Evolutionary conservation across 768 basidiomycete genomes (phyloP), one percentile per base, ranked within the genome.

Genomic region (Collybia sp.): DNA sequence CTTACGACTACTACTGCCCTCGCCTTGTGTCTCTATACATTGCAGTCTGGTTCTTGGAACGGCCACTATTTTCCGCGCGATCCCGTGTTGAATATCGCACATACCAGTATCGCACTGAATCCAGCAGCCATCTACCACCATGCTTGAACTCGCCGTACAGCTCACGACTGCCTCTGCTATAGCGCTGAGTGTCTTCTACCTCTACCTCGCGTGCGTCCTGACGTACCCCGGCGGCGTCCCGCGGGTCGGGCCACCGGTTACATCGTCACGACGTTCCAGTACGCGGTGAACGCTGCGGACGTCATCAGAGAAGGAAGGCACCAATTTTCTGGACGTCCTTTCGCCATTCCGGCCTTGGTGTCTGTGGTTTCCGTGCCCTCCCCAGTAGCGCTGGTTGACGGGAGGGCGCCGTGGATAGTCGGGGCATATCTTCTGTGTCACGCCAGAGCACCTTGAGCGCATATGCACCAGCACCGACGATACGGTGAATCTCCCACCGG

Each of bases 301-400:
- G 53, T 66, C 31, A 62, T 69, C 17, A 31, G 50, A 15, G 55
- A 68, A 48, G 67, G 64, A 9, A 59, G 59, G 38, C 47, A 45
- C n/a, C 46, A 55, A 18, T 68, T 65, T 53, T 35, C 35, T 19
- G 60, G 55, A 18, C 58, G 53, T 19, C 65, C 68, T 32, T 68
- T 64, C 48, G 60, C 58, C 15, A 54, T 69, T 13, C 69, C 69
- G 13, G 67, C 66, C 5, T 50, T 69, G 49, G 64, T 59, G 51
- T 47, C 52, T 42, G 38, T 18, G 17, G 35, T 16, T 17, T 5
- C 18, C 20, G 12, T n/a, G n/a, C n/a, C n/a, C 35, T 32, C n/a
- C 10, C 40, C 32, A 16, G 39, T 16, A 33, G n/a, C n/a, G n/a
- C n/a, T n/a, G n/a, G n/a, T n/a, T n/a, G n/a, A n/a, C n/a, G n/a